Evolutionary conservation across 2,329 filamentous ascomycete genomes (phyloP), one percentile per base, ranked within the genome.

Genomic region (Alternaria atra): DNA sequence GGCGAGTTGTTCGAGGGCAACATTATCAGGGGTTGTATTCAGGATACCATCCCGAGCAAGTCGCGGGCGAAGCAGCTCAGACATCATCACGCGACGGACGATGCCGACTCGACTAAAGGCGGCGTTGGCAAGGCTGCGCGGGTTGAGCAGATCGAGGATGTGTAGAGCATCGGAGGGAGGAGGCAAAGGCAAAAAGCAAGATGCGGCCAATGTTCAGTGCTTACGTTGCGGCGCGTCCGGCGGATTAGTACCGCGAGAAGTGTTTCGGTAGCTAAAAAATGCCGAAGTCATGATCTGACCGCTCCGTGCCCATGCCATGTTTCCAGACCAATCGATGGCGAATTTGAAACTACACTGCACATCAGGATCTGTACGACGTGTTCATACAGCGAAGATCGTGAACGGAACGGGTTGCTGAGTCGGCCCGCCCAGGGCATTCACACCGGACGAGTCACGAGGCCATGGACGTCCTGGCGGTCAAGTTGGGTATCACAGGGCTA

Each of bases 1-100:
- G 73, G 79, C 52, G 50, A 80, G 50, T 71, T 82, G 32, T 82
- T 82, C 59, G 79, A 82, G 52, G 80, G 76, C 30, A 68, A 73
- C 57, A 81, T 82, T 47, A 71, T 82, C 62, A 73, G 70, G 37
- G 80, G 80, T 4, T 79, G 77, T 23, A 58, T 78, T 23, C 73
- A 67, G 56, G 80, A 81, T 61, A 80, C 75, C 2, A 69, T 80
- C 23, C 80, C 79, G 0, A 67, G 72, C 32, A 70, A 68, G 43
- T 73, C 76, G 7, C 71, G 79, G 27, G 79, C 79, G 20, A 79
- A 74, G 73, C 56, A 70, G 67, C 69, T 81, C 54, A 69, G 73
- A 61, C 61, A 72, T 52, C 65, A 73, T 52, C 70, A 72, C 44
- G 70, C 72, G 30, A 71, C 73, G 7, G 69, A 77, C 23, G 73